Percentiles rank a stretch among this genome's conserved stretches.
These are phyloP conservation scores for Podaxis mareebaensis DNA, from an alignment of 768 basidiomycete species.

Conservation along the genomic window DNA sequence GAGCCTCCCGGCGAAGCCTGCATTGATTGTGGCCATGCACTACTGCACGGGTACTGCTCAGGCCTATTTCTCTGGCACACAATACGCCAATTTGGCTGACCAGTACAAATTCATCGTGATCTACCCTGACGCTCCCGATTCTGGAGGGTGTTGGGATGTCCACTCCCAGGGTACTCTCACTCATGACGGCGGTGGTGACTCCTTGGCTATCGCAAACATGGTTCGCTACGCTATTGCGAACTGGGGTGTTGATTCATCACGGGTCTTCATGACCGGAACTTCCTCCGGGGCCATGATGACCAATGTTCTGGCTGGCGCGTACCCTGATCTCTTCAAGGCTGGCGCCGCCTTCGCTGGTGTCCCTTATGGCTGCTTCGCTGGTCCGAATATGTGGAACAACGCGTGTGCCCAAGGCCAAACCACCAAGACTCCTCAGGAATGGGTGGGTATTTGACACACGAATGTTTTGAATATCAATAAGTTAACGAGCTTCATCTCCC, in stretches of 20 bases:
- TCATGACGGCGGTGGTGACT: constrained; percentile 57
- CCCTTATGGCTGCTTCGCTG: constrained; percentile 55
- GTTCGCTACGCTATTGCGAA: constrained; percentile 48
- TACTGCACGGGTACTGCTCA: constrained; percentile 53
- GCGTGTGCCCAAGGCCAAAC: constrained; percentile 45
- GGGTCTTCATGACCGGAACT: constrained; percentile 52
- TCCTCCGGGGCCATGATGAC: constrained; percentile 65
- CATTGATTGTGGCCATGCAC: constrained; percentile 55
- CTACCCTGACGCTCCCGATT: constrained; percentile 43
- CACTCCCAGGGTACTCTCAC: constrained; percentile 49
- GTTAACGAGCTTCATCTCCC: neutral
- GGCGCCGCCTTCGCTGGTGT: constrained; percentile 53
- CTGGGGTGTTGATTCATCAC: constrained; percentile 45
- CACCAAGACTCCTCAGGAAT: constrained; percentile 46
- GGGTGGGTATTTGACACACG: constrained; percentile 33
- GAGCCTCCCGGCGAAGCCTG: constrained; percentile 36
- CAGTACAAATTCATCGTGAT: constrained; percentile 50
- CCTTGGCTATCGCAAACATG: constrained; percentile 48
- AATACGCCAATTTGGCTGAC: constrained; percentile 52
- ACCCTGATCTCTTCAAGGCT: constrained; percentile 54
- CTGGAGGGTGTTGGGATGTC: constrained; percentile 57
- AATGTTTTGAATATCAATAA: neutral
- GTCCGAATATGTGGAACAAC: constrained; percentile 47
- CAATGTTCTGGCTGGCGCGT: constrained; percentile 52
- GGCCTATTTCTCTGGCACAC: constrained; percentile 49